Evolutionary conservation across 345 rosid genomes (phyloP), one percentile per base, ranked within the genome.

Genomic region (Hypericum perforatum): DNA sequence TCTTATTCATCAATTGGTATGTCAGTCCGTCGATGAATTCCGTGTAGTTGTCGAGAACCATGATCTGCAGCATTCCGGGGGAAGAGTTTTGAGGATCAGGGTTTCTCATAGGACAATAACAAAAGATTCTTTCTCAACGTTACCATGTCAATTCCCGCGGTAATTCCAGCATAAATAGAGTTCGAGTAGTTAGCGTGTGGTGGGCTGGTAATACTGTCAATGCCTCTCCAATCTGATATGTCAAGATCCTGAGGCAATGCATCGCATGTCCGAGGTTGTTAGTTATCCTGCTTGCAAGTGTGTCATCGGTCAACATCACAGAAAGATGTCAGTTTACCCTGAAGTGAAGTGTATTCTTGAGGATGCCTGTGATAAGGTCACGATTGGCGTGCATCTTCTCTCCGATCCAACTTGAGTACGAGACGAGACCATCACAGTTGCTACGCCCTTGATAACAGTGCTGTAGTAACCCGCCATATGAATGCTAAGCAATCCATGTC

Each of bases 141-240:
- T 16, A 52, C 55, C 55, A 52, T 52, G 55, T 52, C 41, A 16
- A 52, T 52, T 8, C 55, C 55, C 3, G 55, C 55, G 8, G 41
- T 6, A 37, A 52, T 16, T 37, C 55, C 55, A 36, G 12, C 41
- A 2, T 37, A 12, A 7, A 52, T 11, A 1, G 55, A 52, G 38
- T 10, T 10, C 41, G 41, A 36, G 39, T 52, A 52, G 15, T 52
- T 52, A 1, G 12, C 41, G 13, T 52, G 55, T 8, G 55, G 55
- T 7, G 55, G 55, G n/a, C 41, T 36, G 38, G 55, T 52, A n/a
- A 52, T 52, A 13, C 55, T 52, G 55, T 52, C 55, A 10, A 52
- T 37, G 11, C 55, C 41, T 37, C 37, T 15, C 55, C 55, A 52
- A 16, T 52, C 55, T 2, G 55, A 36, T 5, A 52, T 52, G 16